Base-by-base conservation (phyloP, 2,329 filamentous ascomycete species). In the Paracorniculantispora psalliotae region DNA sequence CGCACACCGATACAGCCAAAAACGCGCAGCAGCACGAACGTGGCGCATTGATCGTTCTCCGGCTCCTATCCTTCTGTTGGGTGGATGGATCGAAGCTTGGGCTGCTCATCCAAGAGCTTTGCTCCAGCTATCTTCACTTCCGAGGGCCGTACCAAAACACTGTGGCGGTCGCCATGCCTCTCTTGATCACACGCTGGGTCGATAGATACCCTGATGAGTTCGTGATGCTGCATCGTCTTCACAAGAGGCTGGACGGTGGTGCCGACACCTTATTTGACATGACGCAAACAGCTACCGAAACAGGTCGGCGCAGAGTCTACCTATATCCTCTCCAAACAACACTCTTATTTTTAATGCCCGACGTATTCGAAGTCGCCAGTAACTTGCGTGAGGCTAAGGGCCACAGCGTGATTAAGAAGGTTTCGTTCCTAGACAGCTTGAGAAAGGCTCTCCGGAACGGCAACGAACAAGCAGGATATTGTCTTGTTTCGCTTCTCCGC, bases 181-280 rank as follows among this genome's bases (percentile, higher is more conserved):
- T 87, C 53, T 72, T 88, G 54, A 85, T 89, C 58, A 81, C 79
- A 33, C 77, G 84, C 62, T 89, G 86, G 86, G 78, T 89, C 37
- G 84, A 88, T 65, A 80, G 84, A 10, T 83, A 81, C 63, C 86
- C 86, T 1, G 72, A 79, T 37, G 85, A 89, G 69, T 89, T 89
- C 67, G 80, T 87, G 49, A 77, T 81, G 59, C 73, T 88, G 60
- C 86, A 89, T 68, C 78, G 79, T 17, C 76, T 78, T 60, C 82
- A 83, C 62, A 83, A 79, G 65, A 80, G 83, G 66, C 77, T 88
- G n/a, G 85, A 88, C 64, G 83, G 81, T 50, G 83, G 82, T 10
- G 81, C 84, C 5, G 86, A 89, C 67, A 87, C 84, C 0, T 75
- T 89, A 25, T 88, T 89, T 67, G 86, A 89, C 65, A 88, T 89